A percentile compares a stretch with the other conserved stretches of the same genome.
Evolutionary conservation across 768 basidiomycete species (phyloP).

Genomic region (Leccinum imitatum): DNA sequence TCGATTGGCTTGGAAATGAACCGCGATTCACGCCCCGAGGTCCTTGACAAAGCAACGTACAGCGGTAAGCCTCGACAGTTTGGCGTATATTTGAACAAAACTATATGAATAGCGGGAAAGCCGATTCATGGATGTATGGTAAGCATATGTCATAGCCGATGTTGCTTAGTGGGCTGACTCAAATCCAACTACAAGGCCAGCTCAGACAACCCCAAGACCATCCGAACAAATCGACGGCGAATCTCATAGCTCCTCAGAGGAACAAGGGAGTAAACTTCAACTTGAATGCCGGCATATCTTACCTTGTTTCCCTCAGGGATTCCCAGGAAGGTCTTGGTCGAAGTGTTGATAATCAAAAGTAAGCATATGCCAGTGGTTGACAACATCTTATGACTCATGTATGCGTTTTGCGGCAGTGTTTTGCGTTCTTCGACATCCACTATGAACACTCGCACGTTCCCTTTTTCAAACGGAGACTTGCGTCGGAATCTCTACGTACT

Average conservation of each 20-base stretch:
- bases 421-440: conserved; percentile 21
- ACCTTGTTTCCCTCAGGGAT: conserved; percentile 14
- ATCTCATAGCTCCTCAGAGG: background rate
- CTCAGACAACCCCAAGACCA: conserved; percentile 10
- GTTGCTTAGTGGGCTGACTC: conserved; percentile 1
- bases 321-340: conserved; percentile 41
- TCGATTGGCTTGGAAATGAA: conserved; percentile 23
- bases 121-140: conserved; percentile 9
- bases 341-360: conserved; percentile 55
- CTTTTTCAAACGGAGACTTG: conserved; percentile 33
- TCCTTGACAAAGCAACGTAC: conserved; percentile 38
- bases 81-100: background rate
- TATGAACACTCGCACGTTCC: conserved; percentile 13
- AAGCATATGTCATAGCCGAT: background rate
- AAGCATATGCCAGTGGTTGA: conserved; percentile 28
- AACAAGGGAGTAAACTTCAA: conserved; percentile 12
- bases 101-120: conserved; percentile 4
- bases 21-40: conserved; percentile 39
- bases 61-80: conserved; percentile 29
- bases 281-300: background rate
- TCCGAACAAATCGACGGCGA: conserved; percentile 3
- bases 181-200: conserved; percentile 10
- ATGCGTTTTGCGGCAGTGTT: conserved; percentile 37
- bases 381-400: conserved; percentile 13
- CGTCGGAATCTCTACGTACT: conserved; percentile 85